These are phyloP conservation scores for Spergularia bocconei DNA, from an alignment of 148 eudicot species.

Conservation along the genomic window DNA sequence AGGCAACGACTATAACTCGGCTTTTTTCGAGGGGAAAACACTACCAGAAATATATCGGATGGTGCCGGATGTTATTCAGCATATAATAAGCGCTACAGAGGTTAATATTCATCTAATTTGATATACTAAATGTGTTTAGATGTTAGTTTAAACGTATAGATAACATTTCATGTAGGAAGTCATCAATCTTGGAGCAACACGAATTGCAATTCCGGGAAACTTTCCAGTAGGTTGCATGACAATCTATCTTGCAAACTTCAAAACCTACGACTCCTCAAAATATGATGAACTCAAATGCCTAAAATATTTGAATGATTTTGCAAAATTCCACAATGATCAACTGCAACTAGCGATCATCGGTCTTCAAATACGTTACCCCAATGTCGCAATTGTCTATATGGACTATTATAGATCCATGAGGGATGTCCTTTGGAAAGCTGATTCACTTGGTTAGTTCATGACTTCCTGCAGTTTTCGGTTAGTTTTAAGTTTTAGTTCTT, in stretches of 20 bases:
- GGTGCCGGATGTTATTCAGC: conserved; percentile 13
- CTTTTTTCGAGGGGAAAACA: neutral
- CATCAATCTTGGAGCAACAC: conserved; percentile 31
- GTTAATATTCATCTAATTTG: neutral
- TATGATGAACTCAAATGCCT: conserved; percentile 35
- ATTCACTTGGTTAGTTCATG: conserved; percentile 26
- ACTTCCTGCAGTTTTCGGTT: neutral
- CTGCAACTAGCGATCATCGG: conserved; percentile 18
- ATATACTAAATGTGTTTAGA: too few relatives aligned
- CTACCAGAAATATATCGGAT: neutral
- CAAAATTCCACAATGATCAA: conserved; percentile 26
- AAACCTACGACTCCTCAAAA: conserved; percentile 9
- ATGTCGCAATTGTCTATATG: conserved; percentile 26
- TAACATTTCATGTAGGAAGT: conserved; percentile 28
- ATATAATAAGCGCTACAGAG: conserved; percentile 2
- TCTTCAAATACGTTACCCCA: conserved; percentile 19
- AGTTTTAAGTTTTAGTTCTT: neutral
- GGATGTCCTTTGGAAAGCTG: conserved; percentile 21
- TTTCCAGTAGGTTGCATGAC: conserved; percentile 40
- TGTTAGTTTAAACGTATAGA: too few relatives aligned
- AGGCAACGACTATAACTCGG: conserved; percentile 17
- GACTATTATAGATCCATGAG: conserved; percentile 22
- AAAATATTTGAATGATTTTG: conserved; percentile 22
- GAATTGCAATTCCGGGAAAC: conserved; percentile 34
- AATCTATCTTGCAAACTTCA: conserved; percentile 14